Base-by-base conservation (phyloP, 2,329 filamentous ascomycete genomes). In the Ophiostoma sp. region DNA sequence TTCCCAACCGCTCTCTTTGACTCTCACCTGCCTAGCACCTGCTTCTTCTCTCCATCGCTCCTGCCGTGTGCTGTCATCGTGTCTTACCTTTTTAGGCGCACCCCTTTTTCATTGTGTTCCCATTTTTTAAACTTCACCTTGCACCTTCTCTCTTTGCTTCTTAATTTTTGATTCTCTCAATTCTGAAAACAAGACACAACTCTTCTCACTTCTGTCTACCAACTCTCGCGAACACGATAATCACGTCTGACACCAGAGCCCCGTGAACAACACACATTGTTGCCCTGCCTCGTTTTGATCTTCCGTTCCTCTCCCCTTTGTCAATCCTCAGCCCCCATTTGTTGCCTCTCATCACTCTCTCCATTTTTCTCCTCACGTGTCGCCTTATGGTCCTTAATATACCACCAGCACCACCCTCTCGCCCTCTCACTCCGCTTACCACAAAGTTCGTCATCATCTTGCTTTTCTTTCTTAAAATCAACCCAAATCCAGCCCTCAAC, bases 221-320 rank as follows among this genome's bases (percentile, higher is more conserved):
- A 11, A 39, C 59, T 63, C 8, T 8, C 11, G 25, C 22, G 25
- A 33, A 11, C 28, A 59, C 28, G 7, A n/a, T 59, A 2, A 2
- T 15, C 55, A 33, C 15, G 12, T 19, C 28, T 28, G 28, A 59
- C 55, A 19, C 55, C 28, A 55, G 33, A 59, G 12, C 55, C 25
- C 12, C 28, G 28, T 59, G 55, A 59, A 59, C 15, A 17, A 2
- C 42, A 48, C 42, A 33, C 59, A 63, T 63, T 64, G 59, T 25
- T 64, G 59, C 59, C 31, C 59, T 42, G 59, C 59, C 59, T 64
- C 59, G n/a, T 17, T 64, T 64, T 64, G 59, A 42, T 64, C 33
- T 33, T 9, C 59, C 9, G 5, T 22, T 22, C 59, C 59, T 4
- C 33, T 15, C 15, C 33, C n/a, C 59, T 25, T 25, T 64, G 33